A percentile compares a stretch with the other conserved stretches of the same genome.
phyloP scores from a whole-genome alignment of 208 protist species.

The Crithidia acanthocephali region DNA sequence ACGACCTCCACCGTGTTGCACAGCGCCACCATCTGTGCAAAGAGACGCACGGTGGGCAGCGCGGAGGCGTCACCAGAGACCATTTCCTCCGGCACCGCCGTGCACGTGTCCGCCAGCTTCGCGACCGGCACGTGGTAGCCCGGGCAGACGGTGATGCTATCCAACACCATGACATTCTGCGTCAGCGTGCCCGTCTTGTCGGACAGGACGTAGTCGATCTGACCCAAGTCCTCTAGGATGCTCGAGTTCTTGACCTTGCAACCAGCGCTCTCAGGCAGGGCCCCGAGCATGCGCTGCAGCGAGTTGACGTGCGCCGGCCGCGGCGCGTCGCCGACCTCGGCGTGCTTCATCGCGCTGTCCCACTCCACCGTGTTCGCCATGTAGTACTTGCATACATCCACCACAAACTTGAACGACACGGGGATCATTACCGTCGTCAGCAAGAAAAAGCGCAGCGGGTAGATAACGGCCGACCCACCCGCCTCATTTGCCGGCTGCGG shows the following conservation, averaged over 20 bases:
- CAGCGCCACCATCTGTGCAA: constrained; percentile 76
- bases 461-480: constrained; percentile 64
- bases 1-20: constrained; percentile 91
- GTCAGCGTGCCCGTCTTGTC: constrained; percentile 97
- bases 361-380: constrained; percentile 92
- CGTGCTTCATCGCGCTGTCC: constrained; percentile 91
- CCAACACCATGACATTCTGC: constrained; percentile 94
- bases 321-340: constrained; percentile 4
- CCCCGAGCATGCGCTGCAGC: constrained; percentile 4
- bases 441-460: constrained; percentile 94
- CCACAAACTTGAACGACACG: constrained; percentile 96
- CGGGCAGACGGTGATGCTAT: constrained; percentile 51
- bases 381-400: constrained; percentile 95
- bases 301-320: constrained; percentile 10
- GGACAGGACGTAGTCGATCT: constrained; percentile 94
- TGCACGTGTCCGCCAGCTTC: constrained; percentile 4
- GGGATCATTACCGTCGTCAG: constrained; percentile 98
- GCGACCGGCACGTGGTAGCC: constrained; percentile 29
- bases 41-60: constrained; percentile 36
- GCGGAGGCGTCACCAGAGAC: constrained; percentile 6
- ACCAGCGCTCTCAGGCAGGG: constrained; percentile 19
- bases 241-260: constrained; percentile 89
- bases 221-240: constrained; percentile 95
- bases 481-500: constrained; percentile 40
- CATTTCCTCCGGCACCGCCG: constrained; percentile 3